Percentiles rank a stretch among this genome's conserved stretches.
Conservation (phyloP, 805 yeast genomes). For the Saccharomyces kudriavzevii region DNA sequence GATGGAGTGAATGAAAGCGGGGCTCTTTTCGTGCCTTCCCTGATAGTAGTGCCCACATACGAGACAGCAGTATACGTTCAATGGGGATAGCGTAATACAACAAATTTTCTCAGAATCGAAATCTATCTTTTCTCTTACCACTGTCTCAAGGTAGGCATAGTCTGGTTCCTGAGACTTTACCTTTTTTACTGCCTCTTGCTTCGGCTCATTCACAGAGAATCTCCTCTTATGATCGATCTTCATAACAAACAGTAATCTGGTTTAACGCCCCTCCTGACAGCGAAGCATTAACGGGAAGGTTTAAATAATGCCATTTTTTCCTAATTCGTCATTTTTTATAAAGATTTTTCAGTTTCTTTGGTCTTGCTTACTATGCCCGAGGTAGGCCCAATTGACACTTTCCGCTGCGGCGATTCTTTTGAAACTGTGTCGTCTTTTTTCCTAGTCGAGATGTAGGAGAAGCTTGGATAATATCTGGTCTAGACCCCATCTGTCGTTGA, state of each 20-base stretch:
- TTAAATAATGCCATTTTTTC: not conserved
- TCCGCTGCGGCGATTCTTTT: not conserved
- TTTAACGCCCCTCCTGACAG: not conserved
- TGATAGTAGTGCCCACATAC: slow-evolving; percentile 66
- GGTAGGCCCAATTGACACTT: not conserved
- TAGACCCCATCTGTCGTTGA: not conserved
- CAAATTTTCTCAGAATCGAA: slow-evolving; percentile 68
- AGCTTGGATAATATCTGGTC: not conserved
- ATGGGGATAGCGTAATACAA: slow-evolving; percentile 49
- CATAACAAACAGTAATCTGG: not conserved
- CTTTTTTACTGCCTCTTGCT: slow-evolving; percentile 1
- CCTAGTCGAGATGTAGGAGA: not conserved
- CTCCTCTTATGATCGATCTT: not conserved
- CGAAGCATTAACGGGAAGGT: not conserved
- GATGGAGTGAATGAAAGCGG: slow-evolving; percentile 61
- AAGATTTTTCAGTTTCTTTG: not conserved
- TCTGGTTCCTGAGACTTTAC: slow-evolving; percentile 4
- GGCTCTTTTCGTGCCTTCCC: slow-evolving; percentile 57
- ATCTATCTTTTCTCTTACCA: slow-evolving; percentile 35
- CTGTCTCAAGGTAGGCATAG: slow-evolving; percentile 25
- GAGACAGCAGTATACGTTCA: slow-evolving; percentile 64
- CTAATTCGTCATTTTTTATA: not conserved
- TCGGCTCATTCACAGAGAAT: not conserved
- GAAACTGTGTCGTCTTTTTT: not conserved
- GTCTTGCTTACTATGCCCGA: not conserved